Evolutionary conservation across 108 stramenopile genomes (phyloP).

Genomic region (Skeletonema potamos): DNA sequence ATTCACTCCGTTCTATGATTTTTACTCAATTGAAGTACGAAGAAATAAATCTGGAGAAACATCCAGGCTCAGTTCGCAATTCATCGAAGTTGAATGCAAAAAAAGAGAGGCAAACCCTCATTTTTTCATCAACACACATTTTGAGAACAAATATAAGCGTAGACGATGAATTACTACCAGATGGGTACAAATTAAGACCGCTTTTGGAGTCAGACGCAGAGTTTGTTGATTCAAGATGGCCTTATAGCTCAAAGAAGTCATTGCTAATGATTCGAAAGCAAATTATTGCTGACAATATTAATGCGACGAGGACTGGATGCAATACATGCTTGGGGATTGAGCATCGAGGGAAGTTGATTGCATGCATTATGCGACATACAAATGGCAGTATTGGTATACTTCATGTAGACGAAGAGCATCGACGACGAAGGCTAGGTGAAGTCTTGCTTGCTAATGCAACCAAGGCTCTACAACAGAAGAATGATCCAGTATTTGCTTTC

Average conservation of each 20-base stretch:
- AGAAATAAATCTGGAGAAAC: not conserved
- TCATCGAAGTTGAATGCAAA: slow-evolving; percentile 16
- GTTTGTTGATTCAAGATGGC: slow-evolving; percentile 29
- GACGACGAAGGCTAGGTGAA: slow-evolving; percentile 42
- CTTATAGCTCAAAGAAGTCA: slow-evolving; percentile 13
- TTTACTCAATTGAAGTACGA: slow-evolving; percentile 27
- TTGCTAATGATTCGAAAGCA: slow-evolving; percentile 19
- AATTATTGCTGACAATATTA: slow-evolving; percentile 8
- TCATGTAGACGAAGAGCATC: slow-evolving; percentile 46
- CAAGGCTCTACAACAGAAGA: slow-evolving; percentile 7
- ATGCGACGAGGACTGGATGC: slow-evolving; percentile 12
- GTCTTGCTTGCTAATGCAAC: slow-evolving; percentile 43
- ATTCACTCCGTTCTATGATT: slow-evolving; percentile 18
- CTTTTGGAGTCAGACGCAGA: slow-evolving; percentile 20
- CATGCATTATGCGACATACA: slow-evolving; percentile 47
- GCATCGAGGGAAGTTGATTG: slow-evolving; percentile 23
- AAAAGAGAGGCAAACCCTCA: slow-evolving; percentile 10
- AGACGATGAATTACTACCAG: not conserved
- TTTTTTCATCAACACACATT: slow-evolving; percentile 12
- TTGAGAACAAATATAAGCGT: not conserved
- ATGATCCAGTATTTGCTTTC: slow-evolving; percentile 31
- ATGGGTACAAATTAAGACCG: slow-evolving; percentile 10
- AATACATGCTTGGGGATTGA: slow-evolving; percentile 52
- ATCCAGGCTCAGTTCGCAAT: slow-evolving; percentile 11
- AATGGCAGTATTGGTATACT: slow-evolving; percentile 56